These are phyloP conservation scores for Acacia pycnantha DNA, from an alignment of 331 rosid genomes.

Conservation along the genomic window DNA sequence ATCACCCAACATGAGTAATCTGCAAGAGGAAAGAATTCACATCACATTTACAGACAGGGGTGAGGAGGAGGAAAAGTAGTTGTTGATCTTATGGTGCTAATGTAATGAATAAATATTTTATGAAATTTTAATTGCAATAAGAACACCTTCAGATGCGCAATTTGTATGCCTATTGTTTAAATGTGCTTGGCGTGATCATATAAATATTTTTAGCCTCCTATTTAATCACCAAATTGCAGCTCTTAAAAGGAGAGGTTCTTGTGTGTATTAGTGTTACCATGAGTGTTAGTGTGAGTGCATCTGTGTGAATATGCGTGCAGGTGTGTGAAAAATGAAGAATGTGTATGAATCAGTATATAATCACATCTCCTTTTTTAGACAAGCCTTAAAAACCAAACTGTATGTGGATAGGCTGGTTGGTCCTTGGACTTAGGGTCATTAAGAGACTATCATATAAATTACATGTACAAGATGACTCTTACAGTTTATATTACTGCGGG, in stretches of 20 bases:
- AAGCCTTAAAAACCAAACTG: background rate
- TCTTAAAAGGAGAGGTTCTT: background rate
- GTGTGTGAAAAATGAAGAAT: background rate
- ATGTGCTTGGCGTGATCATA: background rate
- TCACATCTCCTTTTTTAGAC: background rate
- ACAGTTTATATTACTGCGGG: conserved; percentile 42
- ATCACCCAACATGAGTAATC: conserved; percentile 24
- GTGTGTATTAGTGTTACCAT: background rate
- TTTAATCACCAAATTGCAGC: background rate
- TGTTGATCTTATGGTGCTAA: background rate
- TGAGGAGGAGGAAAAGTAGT: background rate
- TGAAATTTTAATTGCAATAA: conserved; percentile 4
- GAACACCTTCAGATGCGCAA: background rate
- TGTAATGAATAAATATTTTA: background rate
- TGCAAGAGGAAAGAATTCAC: conserved; percentile 21
- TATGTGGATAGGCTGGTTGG: background rate
- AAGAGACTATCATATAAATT: background rate
- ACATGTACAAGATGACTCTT: conserved; percentile 2
- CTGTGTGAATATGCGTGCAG: background rate
- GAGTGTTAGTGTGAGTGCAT: background rate
- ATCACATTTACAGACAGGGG: background rate
- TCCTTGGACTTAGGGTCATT: background rate
- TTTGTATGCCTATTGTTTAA: background rate
- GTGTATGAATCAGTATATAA: background rate
- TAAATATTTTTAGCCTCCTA: background rate